These are phyloP conservation scores for Malbranchea cinnamomea DNA, from an alignment of 2,329 filamentous ascomycete species.

Conservation along the genomic window DNA sequence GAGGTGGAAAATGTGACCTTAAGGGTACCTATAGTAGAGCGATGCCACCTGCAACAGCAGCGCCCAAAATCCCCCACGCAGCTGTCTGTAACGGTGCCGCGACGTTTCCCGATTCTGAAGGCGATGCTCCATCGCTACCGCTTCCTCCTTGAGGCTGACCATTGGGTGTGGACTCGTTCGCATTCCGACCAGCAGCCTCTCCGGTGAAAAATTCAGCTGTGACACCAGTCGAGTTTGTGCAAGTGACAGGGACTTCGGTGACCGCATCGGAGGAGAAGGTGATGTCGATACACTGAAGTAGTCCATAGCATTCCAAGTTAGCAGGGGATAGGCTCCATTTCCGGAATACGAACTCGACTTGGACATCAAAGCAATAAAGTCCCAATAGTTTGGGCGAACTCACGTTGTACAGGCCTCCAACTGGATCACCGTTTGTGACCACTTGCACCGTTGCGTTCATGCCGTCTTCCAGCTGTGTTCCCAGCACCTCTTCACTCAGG, in stretches of 20 bases:
- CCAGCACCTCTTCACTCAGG: constrained; percentile 17
- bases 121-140: constrained; percentile 3
- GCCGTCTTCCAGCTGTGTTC: constrained; percentile 41
- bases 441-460: constrained; percentile 54
- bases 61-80: constrained; percentile 24
- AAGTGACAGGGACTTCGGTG: constrained; percentile 33
- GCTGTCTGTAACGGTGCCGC: constrained; percentile 20
- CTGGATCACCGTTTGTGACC: constrained; percentile 44
- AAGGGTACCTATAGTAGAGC: constrained; percentile 16
- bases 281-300: constrained; percentile 53
- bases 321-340: background rate
- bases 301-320: background rate
- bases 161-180: constrained; percentile 28
- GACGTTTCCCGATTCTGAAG: constrained; percentile 15
- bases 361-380: too few species aligned
- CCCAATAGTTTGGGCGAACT: constrained; percentile 11
- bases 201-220: constrained; percentile 30
- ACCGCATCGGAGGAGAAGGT: constrained; percentile 43
- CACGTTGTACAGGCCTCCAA: constrained; percentile 52
- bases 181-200: constrained; percentile 23
- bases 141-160: constrained; percentile 16
- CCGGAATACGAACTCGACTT: background rate
- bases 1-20: too few species aligned
- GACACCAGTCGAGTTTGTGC: constrained; percentile 45
- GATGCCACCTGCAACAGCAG: constrained; percentile 18